phyloP scores from a whole-genome alignment of 345 rosid species.

The Gossypioides kirkii region DNA sequence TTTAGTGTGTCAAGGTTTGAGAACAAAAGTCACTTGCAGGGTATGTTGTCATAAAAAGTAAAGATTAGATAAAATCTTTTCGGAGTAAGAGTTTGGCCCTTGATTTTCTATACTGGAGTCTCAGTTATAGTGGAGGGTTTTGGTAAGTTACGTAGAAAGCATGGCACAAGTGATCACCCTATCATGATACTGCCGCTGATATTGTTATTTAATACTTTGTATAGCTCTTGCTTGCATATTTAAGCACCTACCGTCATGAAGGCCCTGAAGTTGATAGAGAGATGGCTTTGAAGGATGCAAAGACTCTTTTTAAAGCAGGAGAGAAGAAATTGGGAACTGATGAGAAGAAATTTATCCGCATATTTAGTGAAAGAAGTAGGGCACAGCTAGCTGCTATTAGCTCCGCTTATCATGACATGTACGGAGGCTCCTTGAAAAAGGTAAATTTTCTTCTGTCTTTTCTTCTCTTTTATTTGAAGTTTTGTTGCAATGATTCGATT shows the following conservation, averaged over 20 bases:
- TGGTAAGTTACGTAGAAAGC: not conserved
- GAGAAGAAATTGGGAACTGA: constrained; percentile 69
- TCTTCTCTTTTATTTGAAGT: not conserved
- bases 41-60: not conserved
- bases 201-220: constrained; percentile 8
- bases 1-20: not conserved
- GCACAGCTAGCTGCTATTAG: constrained; percentile 53
- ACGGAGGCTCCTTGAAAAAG: constrained; percentile 52
- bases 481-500: not conserved
- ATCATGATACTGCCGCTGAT: constrained; percentile 2
- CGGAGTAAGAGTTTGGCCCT: not conserved
- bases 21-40: not conserved
- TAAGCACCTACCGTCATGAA: constrained; percentile 41
- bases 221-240: constrained; percentile 56
- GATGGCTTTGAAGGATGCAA: constrained; percentile 45
- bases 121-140: not conserved
- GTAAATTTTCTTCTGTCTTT: constrained; percentile 23
- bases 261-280: constrained; percentile 44
- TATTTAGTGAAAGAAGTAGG: constrained; percentile 53
- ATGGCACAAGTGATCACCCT: not conserved
- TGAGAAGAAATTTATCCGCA: constrained; percentile 51
- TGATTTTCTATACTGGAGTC: not conserved
- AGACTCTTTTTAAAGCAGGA: constrained; percentile 56
- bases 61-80: not conserved
- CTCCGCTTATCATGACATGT: constrained; percentile 36